Evolutionary conservation across 1,284 basidiomycete genomes (phyloP).

Genomic region (Somion occarium): DNA sequence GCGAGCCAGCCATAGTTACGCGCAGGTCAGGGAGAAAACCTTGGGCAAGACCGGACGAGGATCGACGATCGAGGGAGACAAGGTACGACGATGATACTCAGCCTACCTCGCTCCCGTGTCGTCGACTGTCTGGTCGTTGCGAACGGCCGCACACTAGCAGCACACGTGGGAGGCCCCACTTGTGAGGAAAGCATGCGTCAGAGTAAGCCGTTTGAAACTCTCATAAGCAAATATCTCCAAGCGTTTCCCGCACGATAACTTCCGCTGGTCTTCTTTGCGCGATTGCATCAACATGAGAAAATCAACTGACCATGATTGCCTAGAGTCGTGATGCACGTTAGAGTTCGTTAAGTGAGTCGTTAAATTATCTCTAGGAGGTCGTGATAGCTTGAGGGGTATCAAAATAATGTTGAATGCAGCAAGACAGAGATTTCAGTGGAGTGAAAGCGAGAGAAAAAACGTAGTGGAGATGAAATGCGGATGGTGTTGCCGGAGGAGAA

Average conservation of each 20-base stretch:
- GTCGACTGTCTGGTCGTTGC: not conserved
- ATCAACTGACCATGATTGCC: constrained; percentile 7
- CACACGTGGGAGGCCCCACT: constrained; percentile 15
- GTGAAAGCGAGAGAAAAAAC: not conserved
- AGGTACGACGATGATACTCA: not conserved
- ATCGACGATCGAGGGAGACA: constrained; percentile 1
- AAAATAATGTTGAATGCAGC: not conserved
- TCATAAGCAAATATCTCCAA: too few relatives aligned
- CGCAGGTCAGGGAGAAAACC: constrained; percentile 9
- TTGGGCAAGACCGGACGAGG: constrained; percentile 8
- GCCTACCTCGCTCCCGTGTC: not conserved
- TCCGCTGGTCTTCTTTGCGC: too few relatives aligned
- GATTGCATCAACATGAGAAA: not conserved
- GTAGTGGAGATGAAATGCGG: not conserved
- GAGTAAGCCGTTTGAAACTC: constrained; percentile 2
- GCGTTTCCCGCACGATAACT: constrained; percentile 4
- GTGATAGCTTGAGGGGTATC: not conserved
- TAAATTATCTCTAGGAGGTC: constrained; percentile 1
- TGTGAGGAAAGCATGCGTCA: constrained; percentile 8
- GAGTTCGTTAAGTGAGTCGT: constrained; percentile 2
- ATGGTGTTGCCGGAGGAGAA: too few relatives aligned
- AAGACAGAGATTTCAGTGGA: not conserved
- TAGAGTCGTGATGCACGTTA: not conserved
- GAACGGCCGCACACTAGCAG: constrained; percentile 4
- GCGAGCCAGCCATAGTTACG: constrained; percentile 23